Evolutionary conservation across 2,329 filamentous ascomycete genomes (phyloP), one percentile per base, ranked within the genome.

Genomic region (Paraphoma sp.): DNA sequence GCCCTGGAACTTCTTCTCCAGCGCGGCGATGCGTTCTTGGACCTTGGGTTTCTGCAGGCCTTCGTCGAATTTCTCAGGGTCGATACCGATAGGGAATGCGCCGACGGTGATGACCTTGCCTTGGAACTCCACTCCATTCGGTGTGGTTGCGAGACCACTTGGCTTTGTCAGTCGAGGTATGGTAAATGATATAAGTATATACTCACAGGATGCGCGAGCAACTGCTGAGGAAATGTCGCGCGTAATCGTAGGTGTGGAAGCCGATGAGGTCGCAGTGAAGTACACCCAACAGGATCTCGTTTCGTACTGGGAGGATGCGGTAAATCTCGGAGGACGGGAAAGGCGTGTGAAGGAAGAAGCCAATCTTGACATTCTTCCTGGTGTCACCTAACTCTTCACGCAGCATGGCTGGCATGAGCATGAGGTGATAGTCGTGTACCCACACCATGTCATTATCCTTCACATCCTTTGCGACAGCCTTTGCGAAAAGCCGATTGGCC

Each of bases 171-270:
- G 9, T 23, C 10, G 17, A 10, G 16, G 16, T 40, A 14, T 17
- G n/a, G 28, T 29, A 6, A 7, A n/a, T 40, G 29, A 9, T 2
- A 7, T 23, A 10, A 1, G 7, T 4, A 9, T 6, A 31, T 38
- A 78, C 86, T 76, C 82, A 90, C 83, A 97, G 83, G 65, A 98
- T 95, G 63, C 94, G 89, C n/a, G 93, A 94, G 80, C 95, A 98
- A 74, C 91, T 94, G 80, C 93, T 97, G 65, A 99, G 81, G 81
- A 98, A 99, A 79, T 99, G 95, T 50, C 95, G 87, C n/a, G 93
- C 94, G 73, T 99, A 99, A 80, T 98, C 94, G 80, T 97, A 98
- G 29, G 95, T 99, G 79, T 99, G 95, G 82, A 99, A 98, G 31
- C 95, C 95, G 72, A 98, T 92, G 57, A 99, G 82, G 75, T 98